Evolutionary conservation across 1,284 basidiomycete species (phyloP), one percentile per base, ranked within the genome.

Genomic region (Entoloma clypeatum): DNA sequence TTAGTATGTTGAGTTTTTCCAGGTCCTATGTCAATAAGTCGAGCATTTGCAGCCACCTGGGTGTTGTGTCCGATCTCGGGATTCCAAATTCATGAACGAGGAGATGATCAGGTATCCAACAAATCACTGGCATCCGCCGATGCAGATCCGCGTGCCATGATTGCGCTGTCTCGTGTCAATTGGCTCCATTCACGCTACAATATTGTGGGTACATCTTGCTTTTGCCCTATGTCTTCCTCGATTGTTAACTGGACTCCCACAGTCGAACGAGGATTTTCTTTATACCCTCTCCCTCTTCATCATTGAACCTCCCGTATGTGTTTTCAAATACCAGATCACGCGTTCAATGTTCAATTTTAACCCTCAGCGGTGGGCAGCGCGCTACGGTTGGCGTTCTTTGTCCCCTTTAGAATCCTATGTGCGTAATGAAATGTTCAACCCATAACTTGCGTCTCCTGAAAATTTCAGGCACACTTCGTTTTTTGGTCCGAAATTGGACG

Each of bases 181-280:
- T 74, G 65, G 60, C 47, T 75, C 5, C 73, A 75, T 61, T 61
- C 63, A 0, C 60, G 62, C 23, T 71, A 71, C 46, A 60, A 61
- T 8, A 72, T 73, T 28, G 71, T 73, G 45, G 18, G 38, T 19
- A 4, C 2, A 19, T 25, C 7, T 22, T 29, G 9, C 9, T 21
- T 18, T 36, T n/a, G n/a, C n/a, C 9, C 28, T 14, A 24, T 17
- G 26, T 31, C 30, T 14, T 19, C 9, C 11, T 36, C 24, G 1
- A 5, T 30, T 34, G 23, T 21, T 30, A 19, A 39, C 19, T n/a
- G 16, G 22, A 10, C 23, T 40, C 11, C 25, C 6, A 13, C 37
- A 63, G 61, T 54, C 47, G 11, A 64, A 63, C 35, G 60, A 57
- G 21, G 59, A 64, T 31, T 61, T 53, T 35, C 40, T 64, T 0